Evolutionary conservation across 306 rosid species (phyloP).

Genomic region (Clitoria ternatea): DNA sequence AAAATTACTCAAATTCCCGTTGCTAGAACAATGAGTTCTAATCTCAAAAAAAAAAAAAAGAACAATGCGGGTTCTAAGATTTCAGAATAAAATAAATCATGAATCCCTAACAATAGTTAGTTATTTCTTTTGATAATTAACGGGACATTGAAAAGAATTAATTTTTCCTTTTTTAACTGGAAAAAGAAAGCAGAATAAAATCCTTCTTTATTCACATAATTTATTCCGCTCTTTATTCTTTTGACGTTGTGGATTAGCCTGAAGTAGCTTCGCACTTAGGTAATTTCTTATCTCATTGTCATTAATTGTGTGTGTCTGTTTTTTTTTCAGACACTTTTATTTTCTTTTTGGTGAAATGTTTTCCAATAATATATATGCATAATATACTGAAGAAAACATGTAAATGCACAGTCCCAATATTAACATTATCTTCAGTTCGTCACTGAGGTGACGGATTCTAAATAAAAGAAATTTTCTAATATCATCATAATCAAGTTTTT

Average conservation of each 20-base stretch:
- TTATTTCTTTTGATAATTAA: not conserved
- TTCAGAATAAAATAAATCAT: too few relatives aligned
- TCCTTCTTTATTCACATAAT: not conserved
- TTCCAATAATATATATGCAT: not conserved
- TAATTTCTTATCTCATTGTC: constrained; percentile 3
- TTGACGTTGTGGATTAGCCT: constrained; percentile 5
- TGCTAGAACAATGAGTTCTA: too few relatives aligned
- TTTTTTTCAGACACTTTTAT: not conserved
- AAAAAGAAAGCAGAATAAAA: not conserved
- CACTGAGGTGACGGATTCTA: not conserved
- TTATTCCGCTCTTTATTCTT: constrained; percentile 21
- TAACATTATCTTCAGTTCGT: not conserved
- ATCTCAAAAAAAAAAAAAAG: too few relatives aligned
- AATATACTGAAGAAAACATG: not conserved
- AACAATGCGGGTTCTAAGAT: too few relatives aligned
- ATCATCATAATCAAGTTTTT: not conserved
- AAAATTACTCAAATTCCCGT: too few relatives aligned
- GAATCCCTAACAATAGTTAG: too few relatives aligned
- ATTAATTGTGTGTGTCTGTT: not conserved
- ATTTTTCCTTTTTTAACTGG: not conserved
- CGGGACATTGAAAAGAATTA: not conserved
- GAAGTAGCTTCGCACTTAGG: constrained; percentile 20
- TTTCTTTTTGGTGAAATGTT: not conserved
- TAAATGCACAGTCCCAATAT: not conserved
- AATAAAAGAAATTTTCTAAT: not conserved